Conservation (phyloP, 371 early-diverging fungal genomes). For the Coemansia sp. region DNA sequence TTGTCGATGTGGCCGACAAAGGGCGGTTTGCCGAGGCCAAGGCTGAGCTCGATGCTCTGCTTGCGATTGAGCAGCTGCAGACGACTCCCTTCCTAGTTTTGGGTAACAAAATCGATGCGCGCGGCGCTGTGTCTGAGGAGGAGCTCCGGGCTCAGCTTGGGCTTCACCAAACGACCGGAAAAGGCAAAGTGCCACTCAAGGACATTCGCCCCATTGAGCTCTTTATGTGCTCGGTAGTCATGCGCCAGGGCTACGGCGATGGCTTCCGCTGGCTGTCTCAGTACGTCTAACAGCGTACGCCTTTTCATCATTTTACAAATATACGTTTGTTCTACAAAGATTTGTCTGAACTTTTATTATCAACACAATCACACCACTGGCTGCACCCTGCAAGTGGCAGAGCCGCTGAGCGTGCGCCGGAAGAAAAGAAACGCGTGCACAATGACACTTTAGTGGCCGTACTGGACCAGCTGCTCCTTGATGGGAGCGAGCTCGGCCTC, state of each 20-base stretch:
- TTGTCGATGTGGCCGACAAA: conserved; percentile 90
- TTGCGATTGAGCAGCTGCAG: conserved; percentile 88
- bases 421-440: neutral
- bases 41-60: conserved; percentile 90
- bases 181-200: conserved; percentile 89
- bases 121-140: conserved; percentile 92
- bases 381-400: conserved; percentile 5
- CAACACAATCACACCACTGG: neutral
- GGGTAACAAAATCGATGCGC: conserved; percentile 97
- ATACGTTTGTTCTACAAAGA: neutral
- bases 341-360: neutral
- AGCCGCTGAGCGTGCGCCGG: neutral
- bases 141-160: conserved; percentile 83
- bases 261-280: conserved; percentile 91
- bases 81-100: conserved; percentile 92
- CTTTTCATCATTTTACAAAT: neutral
- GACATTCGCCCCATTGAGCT: conserved; percentile 95
- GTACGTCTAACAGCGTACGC: conserved; percentile 61
- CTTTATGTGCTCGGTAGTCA: conserved; percentile 97
- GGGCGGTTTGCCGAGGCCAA: conserved; percentile 86
- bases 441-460: conserved; percentile 49
- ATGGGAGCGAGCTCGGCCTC: conserved; percentile 57
- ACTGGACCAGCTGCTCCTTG: conserved; percentile 55
- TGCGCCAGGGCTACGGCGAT: conserved; percentile 97
- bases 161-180: conserved; percentile 94